Evolutionary conservation across 2,329 filamentous ascomycete genomes (phyloP).

Genomic region (Penicillium sp.): DNA sequence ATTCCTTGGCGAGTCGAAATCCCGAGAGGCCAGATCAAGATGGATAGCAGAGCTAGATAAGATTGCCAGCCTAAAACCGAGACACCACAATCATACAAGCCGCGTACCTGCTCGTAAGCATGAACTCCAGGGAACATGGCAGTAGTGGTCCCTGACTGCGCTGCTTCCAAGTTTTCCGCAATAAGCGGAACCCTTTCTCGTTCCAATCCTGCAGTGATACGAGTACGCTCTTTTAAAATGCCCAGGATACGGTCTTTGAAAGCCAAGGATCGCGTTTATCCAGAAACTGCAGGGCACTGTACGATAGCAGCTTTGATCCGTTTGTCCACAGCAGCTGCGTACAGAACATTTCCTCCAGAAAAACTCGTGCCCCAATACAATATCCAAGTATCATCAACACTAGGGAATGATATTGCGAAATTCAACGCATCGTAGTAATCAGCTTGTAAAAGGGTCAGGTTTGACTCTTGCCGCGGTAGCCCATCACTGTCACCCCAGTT

Average conservation of each 20-base stretch:
- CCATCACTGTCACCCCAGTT: slow-evolving; percentile 36
- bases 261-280: slow-evolving; percentile 10
- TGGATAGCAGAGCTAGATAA: too few species aligned
- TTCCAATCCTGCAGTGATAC: too few species aligned
- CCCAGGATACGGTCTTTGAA: background rate
- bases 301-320: slow-evolving; percentile 47
- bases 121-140: background rate
- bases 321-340: slow-evolving; percentile 44
- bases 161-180: too few species aligned
- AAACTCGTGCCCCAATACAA: slow-evolving; percentile 46
- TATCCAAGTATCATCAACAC: slow-evolving; percentile 40
- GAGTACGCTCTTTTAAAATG: background rate
- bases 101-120: background rate
- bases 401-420: slow-evolving; percentile 35
- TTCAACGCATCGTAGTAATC: slow-evolving; percentile 23
- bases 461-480: slow-evolving; percentile 33
- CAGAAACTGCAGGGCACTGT: slow-evolving; percentile 45
- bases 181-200: too few species aligned
- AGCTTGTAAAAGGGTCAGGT: slow-evolving; percentile 16
- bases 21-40: too few species aligned
- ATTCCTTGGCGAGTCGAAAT: too few species aligned
- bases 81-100: too few species aligned
- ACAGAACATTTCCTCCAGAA: slow-evolving; percentile 47
- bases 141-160: background rate
- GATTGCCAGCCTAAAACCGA: too few species aligned